A percentile compares a stretch with the other conserved stretches of the same genome.
These are phyloP conservation scores for Starmerella davenportii DNA, from an alignment of 805 yeast species.

Conservation along the genomic window DNA sequence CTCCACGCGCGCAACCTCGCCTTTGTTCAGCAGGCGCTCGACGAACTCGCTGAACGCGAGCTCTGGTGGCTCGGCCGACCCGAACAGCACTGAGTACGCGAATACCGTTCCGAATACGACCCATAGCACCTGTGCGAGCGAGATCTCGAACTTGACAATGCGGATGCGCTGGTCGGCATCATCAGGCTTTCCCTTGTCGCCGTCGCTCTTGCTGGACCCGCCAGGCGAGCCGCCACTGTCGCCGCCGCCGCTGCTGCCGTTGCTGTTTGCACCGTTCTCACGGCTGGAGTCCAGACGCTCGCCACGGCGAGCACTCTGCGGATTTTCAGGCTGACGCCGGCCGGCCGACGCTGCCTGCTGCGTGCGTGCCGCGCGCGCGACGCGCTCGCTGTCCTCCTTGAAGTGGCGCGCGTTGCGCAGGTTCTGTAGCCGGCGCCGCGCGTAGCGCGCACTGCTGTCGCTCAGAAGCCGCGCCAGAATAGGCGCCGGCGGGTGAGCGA, in stretches of 20 bases:
- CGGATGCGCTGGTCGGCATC: not conserved
- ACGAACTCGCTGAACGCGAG: constrained; percentile 70
- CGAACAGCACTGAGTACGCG: constrained; percentile 14
- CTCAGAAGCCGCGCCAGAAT: not conserved
- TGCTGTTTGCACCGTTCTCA: not conserved
- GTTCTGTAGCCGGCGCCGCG: too few relatives aligned
- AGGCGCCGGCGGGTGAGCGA: not conserved
- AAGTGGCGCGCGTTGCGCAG: too few relatives aligned
- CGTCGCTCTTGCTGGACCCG: not conserved
- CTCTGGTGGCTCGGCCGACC: constrained; percentile 18
- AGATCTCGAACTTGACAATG: constrained; percentile 16
- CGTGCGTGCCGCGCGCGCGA: too few relatives aligned
- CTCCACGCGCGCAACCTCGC: constrained; percentile 52
- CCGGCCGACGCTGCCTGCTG: too few relatives aligned
- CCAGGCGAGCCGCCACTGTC: not conserved
- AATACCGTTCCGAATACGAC: constrained; percentile 13
- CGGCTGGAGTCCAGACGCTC: too few relatives aligned
- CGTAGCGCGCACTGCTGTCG: too few relatives aligned
- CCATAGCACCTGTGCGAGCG: constrained; percentile 16
- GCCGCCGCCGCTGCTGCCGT: not conserved
- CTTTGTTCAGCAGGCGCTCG: constrained; percentile 56
- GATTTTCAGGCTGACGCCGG: too few relatives aligned
- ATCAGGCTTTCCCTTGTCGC: not conserved
- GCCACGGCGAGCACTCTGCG: too few relatives aligned
- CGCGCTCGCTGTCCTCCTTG: too few relatives aligned